phyloP scores from a whole-genome alignment of 2,329 filamentous ascomycete species.

The Aspergillus hortae region DNA sequence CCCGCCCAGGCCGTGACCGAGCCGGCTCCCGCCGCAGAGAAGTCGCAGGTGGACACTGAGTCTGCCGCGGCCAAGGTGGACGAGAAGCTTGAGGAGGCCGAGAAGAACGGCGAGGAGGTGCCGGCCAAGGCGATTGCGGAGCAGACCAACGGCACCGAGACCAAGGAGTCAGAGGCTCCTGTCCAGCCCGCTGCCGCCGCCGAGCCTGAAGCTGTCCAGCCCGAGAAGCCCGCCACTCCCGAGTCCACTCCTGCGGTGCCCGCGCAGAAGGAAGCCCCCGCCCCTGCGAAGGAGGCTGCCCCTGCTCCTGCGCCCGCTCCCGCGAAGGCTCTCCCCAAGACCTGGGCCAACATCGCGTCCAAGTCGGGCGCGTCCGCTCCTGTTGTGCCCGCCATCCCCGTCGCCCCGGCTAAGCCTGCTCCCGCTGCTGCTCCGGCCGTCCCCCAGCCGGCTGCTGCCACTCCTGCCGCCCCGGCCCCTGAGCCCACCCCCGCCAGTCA shows the following conservation, averaged over 20 bases:
- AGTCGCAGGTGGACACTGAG: slow-evolving; percentile 35
- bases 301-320: slow-evolving; percentile 17
- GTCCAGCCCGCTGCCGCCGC: not conserved
- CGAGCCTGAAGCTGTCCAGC: slow-evolving; percentile 35
- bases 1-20: slow-evolving; percentile 43
- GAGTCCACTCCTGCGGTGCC: slow-evolving; percentile 55
- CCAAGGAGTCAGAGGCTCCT: slow-evolving; percentile 19
- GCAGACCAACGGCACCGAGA: slow-evolving; percentile 34
- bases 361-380: slow-evolving; percentile 40
- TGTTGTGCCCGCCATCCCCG: slow-evolving; percentile 33
- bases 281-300: not conserved
- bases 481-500: slow-evolving; percentile 61
- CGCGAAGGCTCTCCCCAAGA: slow-evolving; percentile 55
- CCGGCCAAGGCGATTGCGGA: slow-evolving; percentile 26
- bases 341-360: slow-evolving; percentile 62
- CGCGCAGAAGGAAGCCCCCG: slow-evolving; percentile 37
- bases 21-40: slow-evolving; percentile 12
- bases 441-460: slow-evolving; percentile 35
- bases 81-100: slow-evolving; percentile 69
- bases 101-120: slow-evolving; percentile 44
- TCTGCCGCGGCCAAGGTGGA: slow-evolving; percentile 58
- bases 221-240: slow-evolving; percentile 65
- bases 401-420: slow-evolving; percentile 31
- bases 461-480: slow-evolving; percentile 30
- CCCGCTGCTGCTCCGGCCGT: slow-evolving; percentile 28